These are phyloP conservation scores for Russula earlei DNA, from an alignment of 768 basidiomycete species.

Conservation along the genomic window DNA sequence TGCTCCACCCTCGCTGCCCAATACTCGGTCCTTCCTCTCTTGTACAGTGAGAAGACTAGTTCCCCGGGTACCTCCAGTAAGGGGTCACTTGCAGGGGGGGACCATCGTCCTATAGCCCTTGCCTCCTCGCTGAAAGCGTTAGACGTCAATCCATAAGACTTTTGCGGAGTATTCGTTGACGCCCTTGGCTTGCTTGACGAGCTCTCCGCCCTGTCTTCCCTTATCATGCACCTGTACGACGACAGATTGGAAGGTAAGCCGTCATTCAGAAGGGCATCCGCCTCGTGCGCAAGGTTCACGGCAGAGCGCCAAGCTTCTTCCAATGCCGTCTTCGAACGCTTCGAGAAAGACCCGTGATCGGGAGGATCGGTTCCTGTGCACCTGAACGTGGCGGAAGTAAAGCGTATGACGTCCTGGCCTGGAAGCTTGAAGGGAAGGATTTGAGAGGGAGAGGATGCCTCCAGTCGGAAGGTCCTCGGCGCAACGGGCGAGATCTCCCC, in stretches of 20 bases:
- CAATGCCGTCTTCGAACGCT: slow-evolving; percentile 13
- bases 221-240: slow-evolving; percentile 7
- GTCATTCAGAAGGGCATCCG: slow-evolving; percentile 15
- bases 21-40: slow-evolving; percentile 30
- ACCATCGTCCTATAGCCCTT: slow-evolving; percentile 24
- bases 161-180: not conserved
- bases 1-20: slow-evolving; percentile 61
- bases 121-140: slow-evolving; percentile 11
- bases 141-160: slow-evolving; percentile 5
- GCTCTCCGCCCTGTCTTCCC: not conserved
- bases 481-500: slow-evolving; percentile 24
- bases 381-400: slow-evolving; percentile 32
- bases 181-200: not conserved
- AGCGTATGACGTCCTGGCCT: slow-evolving; percentile 32
- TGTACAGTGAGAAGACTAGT: slow-evolving; percentile 45
- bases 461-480: slow-evolving; percentile 22
- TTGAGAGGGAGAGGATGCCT: slow-evolving; percentile 31
- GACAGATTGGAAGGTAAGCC: slow-evolving; percentile 19
- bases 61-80: slow-evolving; percentile 58
- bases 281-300: slow-evolving; percentile 16
- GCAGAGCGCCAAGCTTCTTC: slow-evolving; percentile 17
- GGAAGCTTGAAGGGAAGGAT: slow-evolving; percentile 32
- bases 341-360: not conserved
- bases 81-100: slow-evolving; percentile 38
- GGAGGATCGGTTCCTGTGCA: not conserved